Evolutionary conservation across 2,329 filamentous ascomycete genomes (phyloP).

Genomic region (Pseudocercospora fuligena): DNA sequence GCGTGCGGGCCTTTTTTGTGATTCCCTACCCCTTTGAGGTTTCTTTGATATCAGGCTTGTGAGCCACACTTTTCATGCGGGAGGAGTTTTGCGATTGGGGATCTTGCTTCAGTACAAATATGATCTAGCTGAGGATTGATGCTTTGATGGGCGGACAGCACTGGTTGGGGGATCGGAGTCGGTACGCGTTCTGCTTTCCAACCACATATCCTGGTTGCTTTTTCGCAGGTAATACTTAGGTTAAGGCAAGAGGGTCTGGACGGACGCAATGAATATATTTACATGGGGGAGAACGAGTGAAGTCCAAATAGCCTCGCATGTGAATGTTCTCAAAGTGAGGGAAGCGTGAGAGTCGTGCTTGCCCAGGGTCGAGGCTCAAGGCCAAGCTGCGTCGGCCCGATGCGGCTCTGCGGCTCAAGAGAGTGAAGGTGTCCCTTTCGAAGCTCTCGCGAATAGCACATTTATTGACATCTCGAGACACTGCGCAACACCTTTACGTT

Average conservation of each 20-base stretch:
- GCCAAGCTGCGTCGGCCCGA: background rate
- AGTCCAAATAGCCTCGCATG: background rate
- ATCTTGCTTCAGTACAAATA: slow-evolving; percentile 14
- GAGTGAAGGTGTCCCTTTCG: slow-evolving; percentile 8
- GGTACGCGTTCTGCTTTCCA: slow-evolving; percentile 7
- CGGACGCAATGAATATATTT: slow-evolving; percentile 1
- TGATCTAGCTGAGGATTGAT: slow-evolving; percentile 12
- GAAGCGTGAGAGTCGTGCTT: background rate
- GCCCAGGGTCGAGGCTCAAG: background rate
- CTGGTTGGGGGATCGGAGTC: slow-evolving; percentile 10
- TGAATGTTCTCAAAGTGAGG: background rate
- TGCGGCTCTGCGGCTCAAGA: slow-evolving; percentile 3
- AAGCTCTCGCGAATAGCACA: background rate
- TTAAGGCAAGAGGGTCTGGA: slow-evolving; percentile 3
- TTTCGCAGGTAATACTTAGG: slow-evolving; percentile 9
- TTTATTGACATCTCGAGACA: background rate
- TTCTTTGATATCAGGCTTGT: slow-evolving; percentile 4
- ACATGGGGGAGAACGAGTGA: background rate
- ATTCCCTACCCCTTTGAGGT: slow-evolving; percentile 2
- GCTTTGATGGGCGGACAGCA: slow-evolving; percentile 14
- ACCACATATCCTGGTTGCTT: slow-evolving; percentile 13
- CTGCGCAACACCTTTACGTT: background rate
- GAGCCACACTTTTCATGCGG: slow-evolving; percentile 13
- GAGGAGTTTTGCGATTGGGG: slow-evolving; percentile 11
- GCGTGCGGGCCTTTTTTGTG: slow-evolving; percentile 1